Conservation (phyloP, 2,329 filamentous ascomycete genomes). For the Drechslera avenae region DNA sequence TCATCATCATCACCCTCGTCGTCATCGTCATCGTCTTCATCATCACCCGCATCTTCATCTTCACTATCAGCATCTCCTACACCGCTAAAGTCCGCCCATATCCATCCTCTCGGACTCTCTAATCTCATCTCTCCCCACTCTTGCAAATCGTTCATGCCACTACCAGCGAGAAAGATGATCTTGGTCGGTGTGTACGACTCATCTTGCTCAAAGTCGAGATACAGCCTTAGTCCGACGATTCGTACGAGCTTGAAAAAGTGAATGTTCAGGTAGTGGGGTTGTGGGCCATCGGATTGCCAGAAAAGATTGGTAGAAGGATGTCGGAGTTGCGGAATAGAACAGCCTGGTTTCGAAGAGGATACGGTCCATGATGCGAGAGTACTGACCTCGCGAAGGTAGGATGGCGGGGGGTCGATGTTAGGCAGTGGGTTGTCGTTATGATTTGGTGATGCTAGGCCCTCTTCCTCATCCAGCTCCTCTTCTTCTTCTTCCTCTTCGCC, state of each 20-base stretch:
- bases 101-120: conserved; percentile 83
- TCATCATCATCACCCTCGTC: conserved; percentile 23
- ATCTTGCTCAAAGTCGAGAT: conserved; percentile 88
- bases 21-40: conserved; percentile 26
- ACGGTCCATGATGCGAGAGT: conserved; percentile 84
- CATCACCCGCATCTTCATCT: conserved; percentile 25
- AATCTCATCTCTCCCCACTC: conserved; percentile 84
- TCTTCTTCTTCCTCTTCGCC: conserved; percentile 48
- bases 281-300: conserved; percentile 87
- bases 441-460: conserved; percentile 23
- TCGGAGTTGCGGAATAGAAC: conserved; percentile 75
- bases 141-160: conserved; percentile 87
- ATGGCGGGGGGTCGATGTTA: conserved; percentile 45
- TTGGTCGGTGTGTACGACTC: conserved; percentile 97
- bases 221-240: conserved; percentile 78
- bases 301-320: conserved; percentile 74
- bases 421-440: conserved; percentile 18
- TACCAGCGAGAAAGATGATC: conserved; percentile 86
- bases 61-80: conserved; percentile 56
- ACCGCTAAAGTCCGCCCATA: conserved; percentile 74
- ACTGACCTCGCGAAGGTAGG: conserved; percentile 76
- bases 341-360: conserved; percentile 79
- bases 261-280: conserved; percentile 80
- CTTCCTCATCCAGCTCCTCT: conserved; percentile 50
- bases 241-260: conserved; percentile 85